phyloP scores from a whole-genome alignment of 257 asterid species.

The Datura wrightii region DNA sequence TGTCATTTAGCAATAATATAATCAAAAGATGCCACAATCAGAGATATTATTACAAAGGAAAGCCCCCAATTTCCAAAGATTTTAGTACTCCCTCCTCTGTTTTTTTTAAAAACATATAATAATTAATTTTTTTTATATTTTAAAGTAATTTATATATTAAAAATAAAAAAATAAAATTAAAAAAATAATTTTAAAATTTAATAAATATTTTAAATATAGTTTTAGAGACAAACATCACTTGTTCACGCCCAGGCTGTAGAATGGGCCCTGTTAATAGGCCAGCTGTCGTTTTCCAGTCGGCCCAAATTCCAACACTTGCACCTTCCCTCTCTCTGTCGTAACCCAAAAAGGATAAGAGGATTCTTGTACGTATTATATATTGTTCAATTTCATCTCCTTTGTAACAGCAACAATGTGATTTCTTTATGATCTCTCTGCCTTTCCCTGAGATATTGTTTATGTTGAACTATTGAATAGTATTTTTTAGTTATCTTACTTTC shows the following conservation, averaged over 20 bases:
- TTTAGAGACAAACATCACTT: no score
- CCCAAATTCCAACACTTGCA: slow-evolving; percentile 35
- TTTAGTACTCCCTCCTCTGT: no score
- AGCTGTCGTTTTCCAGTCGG: slow-evolving; percentile 28
- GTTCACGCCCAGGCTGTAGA: slow-evolving; percentile 19
- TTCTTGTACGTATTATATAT: not conserved
- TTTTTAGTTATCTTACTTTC: not conserved
- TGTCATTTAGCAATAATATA: slow-evolving; percentile 21
- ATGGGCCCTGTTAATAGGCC: slow-evolving; percentile 10
- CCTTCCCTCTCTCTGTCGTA: not conserved
- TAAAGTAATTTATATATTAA: no score
- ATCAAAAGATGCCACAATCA: not conserved
- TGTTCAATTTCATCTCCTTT: not conserved
- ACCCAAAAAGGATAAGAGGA: not conserved
- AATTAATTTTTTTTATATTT: no score
- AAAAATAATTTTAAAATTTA: no score
- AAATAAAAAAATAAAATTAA: no score
- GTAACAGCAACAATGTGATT: not conserved
- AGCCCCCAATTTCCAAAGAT: not conserved
- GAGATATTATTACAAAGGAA: not conserved
- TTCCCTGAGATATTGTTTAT: not conserved
- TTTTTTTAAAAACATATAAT: no score
- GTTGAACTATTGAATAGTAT: not conserved
- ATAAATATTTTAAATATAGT: no score
- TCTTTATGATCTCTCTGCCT: not conserved